These are phyloP conservation scores for Fusarium clavum DNA, from an alignment of 2,329 filamentous ascomycete genomes.

Conservation along the genomic window DNA sequence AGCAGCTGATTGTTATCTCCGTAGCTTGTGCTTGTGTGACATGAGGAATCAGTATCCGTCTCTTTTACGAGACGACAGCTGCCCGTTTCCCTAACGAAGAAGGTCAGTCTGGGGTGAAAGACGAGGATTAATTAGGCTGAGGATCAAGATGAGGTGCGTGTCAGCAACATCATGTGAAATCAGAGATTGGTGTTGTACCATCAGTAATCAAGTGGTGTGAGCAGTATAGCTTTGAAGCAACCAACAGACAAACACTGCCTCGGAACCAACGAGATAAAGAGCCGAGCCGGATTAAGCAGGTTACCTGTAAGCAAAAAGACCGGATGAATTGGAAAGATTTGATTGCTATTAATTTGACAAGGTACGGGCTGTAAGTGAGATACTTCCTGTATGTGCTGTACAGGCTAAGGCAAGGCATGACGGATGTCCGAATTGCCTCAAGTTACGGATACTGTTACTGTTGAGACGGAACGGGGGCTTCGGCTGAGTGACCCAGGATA, in stretches of 20 bases:
- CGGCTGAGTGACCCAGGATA: conserved; percentile 43
- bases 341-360: neutral
- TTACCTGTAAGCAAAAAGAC: neutral
- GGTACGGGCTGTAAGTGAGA: conserved; percentile 1
- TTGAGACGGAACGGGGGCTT: conserved; percentile 29
- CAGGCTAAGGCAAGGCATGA: conserved; percentile 3
- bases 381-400: neutral
- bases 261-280: neutral
- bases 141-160: conserved; percentile 33
- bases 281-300: conserved; percentile 11
- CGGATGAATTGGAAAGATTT: conserved; percentile 10
- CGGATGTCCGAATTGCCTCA: conserved; percentile 46
- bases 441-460: conserved; percentile 10
- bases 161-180: conserved; percentile 40
- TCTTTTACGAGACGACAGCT: neutral
- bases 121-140: neutral
- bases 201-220: conserved; percentile 30
- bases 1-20: conserved; percentile 7
- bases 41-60: conserved; percentile 15
- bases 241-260: neutral
- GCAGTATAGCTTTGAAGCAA: neutral
- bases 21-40: conserved; percentile 20
- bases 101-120: neutral
- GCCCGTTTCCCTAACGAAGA: neutral
- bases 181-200: conserved; percentile 34